These are phyloP conservation scores for Paramyrothecium sp. DNA, from an alignment of 2,329 filamentous ascomycete species.

Conservation along the genomic window DNA sequence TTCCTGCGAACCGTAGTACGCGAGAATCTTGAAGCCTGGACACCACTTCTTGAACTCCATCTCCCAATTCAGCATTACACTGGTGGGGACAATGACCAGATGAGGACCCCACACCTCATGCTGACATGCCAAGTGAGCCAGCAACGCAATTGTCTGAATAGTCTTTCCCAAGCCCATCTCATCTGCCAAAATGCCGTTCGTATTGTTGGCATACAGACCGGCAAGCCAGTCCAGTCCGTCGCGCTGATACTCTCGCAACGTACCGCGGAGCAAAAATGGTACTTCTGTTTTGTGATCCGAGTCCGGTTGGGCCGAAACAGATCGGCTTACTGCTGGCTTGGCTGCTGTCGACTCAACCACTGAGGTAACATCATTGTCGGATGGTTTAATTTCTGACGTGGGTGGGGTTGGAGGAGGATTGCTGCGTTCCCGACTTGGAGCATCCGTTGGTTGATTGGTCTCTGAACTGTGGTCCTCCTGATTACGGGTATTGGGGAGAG, in stretches of 20 bases:
- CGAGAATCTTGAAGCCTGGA: slow-evolving; percentile 95
- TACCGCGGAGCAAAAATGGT: slow-evolving; percentile 82
- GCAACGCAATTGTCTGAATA: slow-evolving; percentile 91
- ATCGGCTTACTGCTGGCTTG: slow-evolving; percentile 26
- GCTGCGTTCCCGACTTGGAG: slow-evolving; percentile 41
- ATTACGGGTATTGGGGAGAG: slow-evolving; percentile 15
- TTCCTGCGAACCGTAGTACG: slow-evolving; percentile 92
- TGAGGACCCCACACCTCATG: slow-evolving; percentile 95
- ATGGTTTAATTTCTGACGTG: slow-evolving; percentile 50
- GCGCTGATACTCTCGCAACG: slow-evolving; percentile 91
- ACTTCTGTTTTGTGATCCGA: slow-evolving; percentile 64
- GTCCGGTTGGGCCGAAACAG: slow-evolving; percentile 26
- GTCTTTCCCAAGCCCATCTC: slow-evolving; percentile 99
- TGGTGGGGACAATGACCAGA: slow-evolving; percentile 93
- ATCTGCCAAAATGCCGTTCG: slow-evolving; percentile 94
- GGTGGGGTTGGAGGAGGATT: slow-evolving; percentile 37
- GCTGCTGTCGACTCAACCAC: slow-evolving; percentile 32
- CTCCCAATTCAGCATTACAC: slow-evolving; percentile 99
- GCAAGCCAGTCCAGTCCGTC: slow-evolving; percentile 97
- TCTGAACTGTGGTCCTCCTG: slow-evolving; percentile 30
- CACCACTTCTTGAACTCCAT: slow-evolving; percentile 99
- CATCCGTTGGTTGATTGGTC: slow-evolving; percentile 41
- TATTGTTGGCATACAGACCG: slow-evolving; percentile 85
- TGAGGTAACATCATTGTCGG: slow-evolving; percentile 43
- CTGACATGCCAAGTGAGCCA: slow-evolving; percentile 88